These are phyloP conservation scores for Boletus barrowsii DNA, from an alignment of 768 basidiomycete genomes.

Conservation along the genomic window DNA sequence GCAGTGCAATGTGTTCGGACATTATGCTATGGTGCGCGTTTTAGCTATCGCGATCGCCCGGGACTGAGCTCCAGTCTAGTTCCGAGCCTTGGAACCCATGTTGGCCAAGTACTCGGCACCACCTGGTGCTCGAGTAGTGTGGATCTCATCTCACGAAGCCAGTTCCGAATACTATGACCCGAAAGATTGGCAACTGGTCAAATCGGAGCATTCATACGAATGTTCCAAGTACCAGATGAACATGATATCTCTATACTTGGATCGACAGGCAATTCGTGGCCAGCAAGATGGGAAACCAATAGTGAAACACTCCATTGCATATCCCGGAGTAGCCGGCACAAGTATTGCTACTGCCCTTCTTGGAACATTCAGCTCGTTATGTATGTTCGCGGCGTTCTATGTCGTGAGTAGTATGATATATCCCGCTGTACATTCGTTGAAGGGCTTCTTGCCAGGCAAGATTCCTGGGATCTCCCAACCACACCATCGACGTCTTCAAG, in stretches of 20 bases:
- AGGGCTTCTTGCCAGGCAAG: constrained; percentile 49
- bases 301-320: constrained; percentile 54
- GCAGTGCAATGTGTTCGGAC: constrained; percentile 83
- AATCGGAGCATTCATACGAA: constrained; percentile 64
- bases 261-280: constrained; percentile 38
- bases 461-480: constrained; percentile 61
- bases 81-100: constrained; percentile 54
- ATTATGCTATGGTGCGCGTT: constrained; percentile 67
- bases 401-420: constrained; percentile 44
- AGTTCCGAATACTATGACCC: constrained; percentile 50
- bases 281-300: constrained; percentile 11
- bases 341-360: constrained; percentile 52
- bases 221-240: constrained; percentile 76
- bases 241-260: constrained; percentile 55
- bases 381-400: constrained; percentile 60
- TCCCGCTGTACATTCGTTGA: not conserved
- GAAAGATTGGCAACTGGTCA: constrained; percentile 70
- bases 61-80: constrained; percentile 41
- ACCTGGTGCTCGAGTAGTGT: constrained; percentile 60
- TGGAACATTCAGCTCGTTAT: constrained; percentile 40
- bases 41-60: not conserved
- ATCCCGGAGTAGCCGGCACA: constrained; percentile 70
- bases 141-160: constrained; percentile 75
- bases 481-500: constrained; percentile 58
- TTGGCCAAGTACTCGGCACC: constrained; percentile 44